Evolutionary conservation across 495 filamentous ascomycete genomes (phyloP).

Genomic region (Diplogelasinospora grovesii): DNA sequence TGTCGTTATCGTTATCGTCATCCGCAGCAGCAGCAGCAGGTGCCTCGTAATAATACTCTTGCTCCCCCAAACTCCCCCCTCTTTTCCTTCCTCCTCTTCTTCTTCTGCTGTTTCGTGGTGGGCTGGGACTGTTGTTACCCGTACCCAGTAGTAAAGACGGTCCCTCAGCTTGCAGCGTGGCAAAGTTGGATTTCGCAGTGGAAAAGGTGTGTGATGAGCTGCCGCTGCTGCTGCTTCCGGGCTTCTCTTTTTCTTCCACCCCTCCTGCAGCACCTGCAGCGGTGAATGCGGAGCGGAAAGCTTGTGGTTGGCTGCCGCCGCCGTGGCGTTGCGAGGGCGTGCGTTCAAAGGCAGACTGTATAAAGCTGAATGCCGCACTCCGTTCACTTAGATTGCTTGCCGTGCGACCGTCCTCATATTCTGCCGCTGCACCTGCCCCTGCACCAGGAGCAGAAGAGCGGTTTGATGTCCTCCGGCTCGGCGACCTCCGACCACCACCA

Average conservation of each 20-base stretch:
- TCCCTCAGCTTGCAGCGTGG: slow-evolving; percentile 58
- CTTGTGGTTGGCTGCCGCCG: too few species aligned
- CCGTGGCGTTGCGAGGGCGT: not conserved
- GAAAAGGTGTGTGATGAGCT: slow-evolving; percentile 53
- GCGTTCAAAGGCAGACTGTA: slow-evolving; percentile 7
- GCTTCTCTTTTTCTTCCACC: too few species aligned
- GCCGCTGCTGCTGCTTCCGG: slow-evolving; percentile 13
- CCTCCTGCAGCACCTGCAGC: too few species aligned
- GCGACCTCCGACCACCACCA: slow-evolving; percentile 4
- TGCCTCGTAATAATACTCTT: not conserved
- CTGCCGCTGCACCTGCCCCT: not conserved
- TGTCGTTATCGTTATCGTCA: slow-evolving; percentile 18
- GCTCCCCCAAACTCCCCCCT: not conserved
- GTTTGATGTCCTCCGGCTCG: slow-evolving; percentile 5
- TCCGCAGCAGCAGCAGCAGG: slow-evolving; percentile 6
- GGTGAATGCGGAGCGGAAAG: too few species aligned
- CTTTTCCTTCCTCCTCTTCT: slow-evolving; percentile 14
- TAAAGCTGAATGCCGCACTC: slow-evolving; percentile 28
- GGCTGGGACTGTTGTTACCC: not conserved
- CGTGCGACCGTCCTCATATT: slow-evolving; percentile 25
- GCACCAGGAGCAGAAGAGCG: slow-evolving; percentile 3
- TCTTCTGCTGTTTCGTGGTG: not conserved
- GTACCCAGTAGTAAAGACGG: slow-evolving; percentile 49
- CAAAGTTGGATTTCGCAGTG: slow-evolving; percentile 58
- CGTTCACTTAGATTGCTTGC: slow-evolving; percentile 36